Base-by-base conservation (phyloP, 257 asterid species). In the Plectranthus barbatus region DNA sequence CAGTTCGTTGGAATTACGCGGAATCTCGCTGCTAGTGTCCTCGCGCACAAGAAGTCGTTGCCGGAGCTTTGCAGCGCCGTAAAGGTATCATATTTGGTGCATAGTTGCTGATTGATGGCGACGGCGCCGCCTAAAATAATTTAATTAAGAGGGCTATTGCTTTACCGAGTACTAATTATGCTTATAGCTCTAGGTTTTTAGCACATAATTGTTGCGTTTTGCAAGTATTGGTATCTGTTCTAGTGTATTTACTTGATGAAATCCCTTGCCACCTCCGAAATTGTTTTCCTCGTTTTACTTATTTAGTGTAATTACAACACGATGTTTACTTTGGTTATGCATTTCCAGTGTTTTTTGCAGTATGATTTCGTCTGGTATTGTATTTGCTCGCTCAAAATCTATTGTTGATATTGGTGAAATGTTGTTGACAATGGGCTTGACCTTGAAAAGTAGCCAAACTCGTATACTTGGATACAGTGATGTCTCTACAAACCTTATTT, bases 1-100 rank as follows among this genome's bases (percentile, higher is more conserved):
- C 97, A 92, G 61, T 92, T 88, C 70, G 68, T 92, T 67, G 98
- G 98, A 56, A 86, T 92, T 49, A 86, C 98, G 20, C 74, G 92
- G 50, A 88, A 88, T 72, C 77, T 88, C 52, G 95, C 90, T 21
- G 86, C 89, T 63, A 92, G 98, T 60, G 74, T 92, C 61, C 67
- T 62, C 67, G 14, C 79, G 8, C 97, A 92, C 79, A 81, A 72
- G 74, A 85, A 80, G n/a, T 81, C 95, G 21, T 80, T 86, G 34
- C 95, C 98, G 4, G 84, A 88, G 37, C 95, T 92, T 44, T 92
- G 98, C 63, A 76, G 49, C 60, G 82, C 95, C 45, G 84, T 82
- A 8, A 92, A 92, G 98, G 97, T 88, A 70, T 62, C 34, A 13
- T 14, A 50, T 39, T 24, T 4, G 9, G 40, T 44, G 37, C 20